Evolutionary conservation across 139 green algal genomes (phyloP).

Genomic region (Chlorella sp.): DNA sequence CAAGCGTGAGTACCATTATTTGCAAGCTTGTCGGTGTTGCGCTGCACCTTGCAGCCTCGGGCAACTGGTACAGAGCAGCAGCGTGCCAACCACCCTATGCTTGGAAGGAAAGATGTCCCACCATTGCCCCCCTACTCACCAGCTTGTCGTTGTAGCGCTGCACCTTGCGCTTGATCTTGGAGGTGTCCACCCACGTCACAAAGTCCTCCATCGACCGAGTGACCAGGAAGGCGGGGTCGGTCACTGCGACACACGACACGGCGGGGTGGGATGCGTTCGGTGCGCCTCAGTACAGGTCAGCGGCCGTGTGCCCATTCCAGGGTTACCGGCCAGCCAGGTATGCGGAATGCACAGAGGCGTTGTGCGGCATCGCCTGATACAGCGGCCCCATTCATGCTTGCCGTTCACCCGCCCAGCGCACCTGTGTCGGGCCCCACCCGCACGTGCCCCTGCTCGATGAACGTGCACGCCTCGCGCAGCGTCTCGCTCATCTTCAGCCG

Average conservation of each 20-base stretch:
- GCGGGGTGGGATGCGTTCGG: too few relatives aligned
- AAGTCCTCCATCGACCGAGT: slow-evolving; percentile 96
- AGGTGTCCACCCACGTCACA: slow-evolving; percentile 97
- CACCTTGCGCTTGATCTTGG: slow-evolving; percentile 97
- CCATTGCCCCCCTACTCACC: slow-evolving; percentile 38
- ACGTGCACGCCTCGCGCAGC: slow-evolving; percentile 89
- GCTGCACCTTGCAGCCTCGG: too few relatives aligned
- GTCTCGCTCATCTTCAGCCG: slow-evolving; percentile 93
- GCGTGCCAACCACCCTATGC: too few relatives aligned
- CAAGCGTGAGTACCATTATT: too few relatives aligned
- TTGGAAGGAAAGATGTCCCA: too few relatives aligned
- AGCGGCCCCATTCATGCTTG: too few relatives aligned
- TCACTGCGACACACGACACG: neutral
- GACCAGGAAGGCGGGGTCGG: slow-evolving; percentile 55
- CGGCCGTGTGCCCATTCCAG: too few relatives aligned
- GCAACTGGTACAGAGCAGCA: too few relatives aligned
- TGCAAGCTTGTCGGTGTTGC: too few relatives aligned
- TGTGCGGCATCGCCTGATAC: too few relatives aligned
- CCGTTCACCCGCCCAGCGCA: too few relatives aligned
- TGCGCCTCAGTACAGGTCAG: too few relatives aligned
- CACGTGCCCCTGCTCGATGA: slow-evolving; percentile 97
- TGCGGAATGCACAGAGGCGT: neutral
- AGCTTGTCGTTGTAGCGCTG: slow-evolving; percentile 95
- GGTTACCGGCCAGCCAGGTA: neutral
- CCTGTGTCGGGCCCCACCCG: slow-evolving; percentile 91